phyloP scores from a whole-genome alignment of 805 yeast genomes.

The Metschnikowia reukaufii region DNA sequence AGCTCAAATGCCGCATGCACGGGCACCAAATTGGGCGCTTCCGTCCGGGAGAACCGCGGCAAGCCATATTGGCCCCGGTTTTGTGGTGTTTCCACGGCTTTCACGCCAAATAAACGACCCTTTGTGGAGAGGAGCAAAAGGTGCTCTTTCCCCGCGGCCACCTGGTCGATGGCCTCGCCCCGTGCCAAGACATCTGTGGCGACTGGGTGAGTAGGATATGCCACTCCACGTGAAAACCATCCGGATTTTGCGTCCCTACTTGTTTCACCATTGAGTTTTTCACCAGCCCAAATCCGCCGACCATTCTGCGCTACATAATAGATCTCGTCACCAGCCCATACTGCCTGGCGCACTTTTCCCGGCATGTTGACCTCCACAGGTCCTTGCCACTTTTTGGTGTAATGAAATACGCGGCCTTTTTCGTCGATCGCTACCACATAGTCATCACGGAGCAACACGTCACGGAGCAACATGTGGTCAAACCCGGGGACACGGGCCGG shows the following conservation, averaged over 20 bases:
- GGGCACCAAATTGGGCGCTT: slow-evolving; percentile 46
- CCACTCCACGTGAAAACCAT: slow-evolving; percentile 8
- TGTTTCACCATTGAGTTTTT: slow-evolving; percentile 30
- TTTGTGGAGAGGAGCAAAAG: slow-evolving; percentile 57
- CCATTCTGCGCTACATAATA: slow-evolving; percentile 44
- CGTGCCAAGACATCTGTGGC: slow-evolving; percentile 10
- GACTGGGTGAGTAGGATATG: slow-evolving; percentile 6
- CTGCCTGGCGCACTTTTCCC: slow-evolving; percentile 26
- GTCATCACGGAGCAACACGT: slow-evolving; percentile 51
- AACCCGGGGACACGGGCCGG: slow-evolving; percentile 67
- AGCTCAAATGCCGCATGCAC: slow-evolving; percentile 45
- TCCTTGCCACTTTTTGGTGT: slow-evolving; percentile 43
- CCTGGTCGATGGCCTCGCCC: slow-evolving; percentile 43
- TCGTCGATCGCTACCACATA: slow-evolving; percentile 59
- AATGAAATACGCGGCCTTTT: slow-evolving; percentile 72
- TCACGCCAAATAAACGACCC: slow-evolving; percentile 62
- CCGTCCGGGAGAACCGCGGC: slow-evolving; percentile 68
- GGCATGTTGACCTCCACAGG: slow-evolving; percentile 31
- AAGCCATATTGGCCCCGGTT: slow-evolving; percentile 82
- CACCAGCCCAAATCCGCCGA: slow-evolving; percentile 41
- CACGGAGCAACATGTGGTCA: slow-evolving; percentile 57
- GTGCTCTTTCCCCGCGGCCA: slow-evolving; percentile 67
- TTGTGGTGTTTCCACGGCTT: slow-evolving; percentile 41
- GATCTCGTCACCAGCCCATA: slow-evolving; percentile 52
- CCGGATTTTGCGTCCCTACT: not conserved